Percentiles rank a stretch among this genome's conserved stretches.
Conservation (phyloP, 768 basidiomycete species). For the Lentinula aciculospora region DNA sequence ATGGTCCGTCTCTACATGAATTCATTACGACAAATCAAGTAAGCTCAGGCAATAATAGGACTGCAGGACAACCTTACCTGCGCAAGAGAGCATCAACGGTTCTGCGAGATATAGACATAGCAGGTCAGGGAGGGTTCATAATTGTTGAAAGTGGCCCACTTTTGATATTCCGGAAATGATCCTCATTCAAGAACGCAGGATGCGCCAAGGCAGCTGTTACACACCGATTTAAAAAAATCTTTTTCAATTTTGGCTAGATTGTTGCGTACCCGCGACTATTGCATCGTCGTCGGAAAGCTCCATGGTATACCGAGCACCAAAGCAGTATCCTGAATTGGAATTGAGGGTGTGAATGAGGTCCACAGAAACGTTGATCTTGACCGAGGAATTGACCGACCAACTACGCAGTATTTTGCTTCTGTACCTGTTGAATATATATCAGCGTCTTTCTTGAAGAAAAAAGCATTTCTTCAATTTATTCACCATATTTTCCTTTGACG, state of each 20-base stretch:
- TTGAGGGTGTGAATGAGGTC: neutral
- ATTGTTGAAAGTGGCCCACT: too few relatives aligned
- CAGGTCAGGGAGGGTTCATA: too few relatives aligned
- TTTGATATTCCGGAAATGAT: constrained; percentile 40
- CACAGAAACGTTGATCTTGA: neutral
- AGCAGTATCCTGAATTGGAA: constrained; percentile 45
- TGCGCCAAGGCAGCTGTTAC: constrained; percentile 49
- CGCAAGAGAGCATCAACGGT: constrained; percentile 50
- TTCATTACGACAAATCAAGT: constrained; percentile 12
- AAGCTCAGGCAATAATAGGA: neutral
- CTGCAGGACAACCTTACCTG: constrained; percentile 28
- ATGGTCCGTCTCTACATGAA: constrained; percentile 37
- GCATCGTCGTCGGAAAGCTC: constrained; percentile 37
- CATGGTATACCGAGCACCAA: constrained; percentile 48
- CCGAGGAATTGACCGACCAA: constrained; percentile 27
- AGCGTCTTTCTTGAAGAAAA: neutral
- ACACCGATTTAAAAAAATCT: neutral
- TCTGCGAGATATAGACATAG: constrained; percentile 24
- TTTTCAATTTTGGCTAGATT: neutral
- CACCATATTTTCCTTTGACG: constrained; percentile 45
- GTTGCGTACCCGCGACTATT: constrained; percentile 38
- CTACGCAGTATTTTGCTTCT: constrained; percentile 36
- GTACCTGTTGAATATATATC: constrained; percentile 9
- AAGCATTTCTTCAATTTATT: constrained; percentile 12
- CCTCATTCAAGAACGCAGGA: constrained; percentile 43